Evolutionary conservation across 2,329 filamentous ascomycete species (phyloP).

Genomic region (Beauveria scarabaeidicola): DNA sequence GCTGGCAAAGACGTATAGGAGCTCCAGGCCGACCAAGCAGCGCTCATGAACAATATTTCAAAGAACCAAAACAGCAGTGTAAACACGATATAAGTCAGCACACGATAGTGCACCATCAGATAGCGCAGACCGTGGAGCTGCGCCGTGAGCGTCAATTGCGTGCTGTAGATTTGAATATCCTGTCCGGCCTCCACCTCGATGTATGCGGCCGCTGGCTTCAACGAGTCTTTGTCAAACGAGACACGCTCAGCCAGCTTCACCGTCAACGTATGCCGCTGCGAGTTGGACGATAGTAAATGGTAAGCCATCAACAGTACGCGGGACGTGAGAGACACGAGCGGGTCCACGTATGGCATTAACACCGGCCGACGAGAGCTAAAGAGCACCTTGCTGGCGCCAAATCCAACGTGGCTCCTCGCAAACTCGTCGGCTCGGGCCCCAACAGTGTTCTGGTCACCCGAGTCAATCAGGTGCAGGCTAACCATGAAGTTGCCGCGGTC

Average conservation of each 20-base stretch:
- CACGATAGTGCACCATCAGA: slow-evolving; percentile 77
- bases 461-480: slow-evolving; percentile 59
- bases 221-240: slow-evolving; percentile 43
- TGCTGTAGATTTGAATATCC: slow-evolving; percentile 68
- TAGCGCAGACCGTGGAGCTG: slow-evolving; percentile 68
- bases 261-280: slow-evolving; percentile 54
- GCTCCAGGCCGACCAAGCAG: slow-evolving; percentile 54
- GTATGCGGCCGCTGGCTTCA: slow-evolving; percentile 38
- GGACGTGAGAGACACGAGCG: slow-evolving; percentile 53
- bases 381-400: slow-evolving; percentile 35
- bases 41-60: slow-evolving; percentile 58
- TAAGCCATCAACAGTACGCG: slow-evolving; percentile 57
- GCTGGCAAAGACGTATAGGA: slow-evolving; percentile 22
- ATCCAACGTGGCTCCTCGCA: slow-evolving; percentile 25
- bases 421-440: slow-evolving; percentile 21
- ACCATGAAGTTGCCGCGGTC: slow-evolving; percentile 92
- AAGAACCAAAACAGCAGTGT: slow-evolving; percentile 67
- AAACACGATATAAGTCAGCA: slow-evolving; percentile 60
- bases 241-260: slow-evolving; percentile 68
- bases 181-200: slow-evolving; percentile 62
- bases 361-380: slow-evolving; percentile 64
- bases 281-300: slow-evolving; percentile 57
- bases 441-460: slow-evolving; percentile 21
- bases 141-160: slow-evolving; percentile 61
- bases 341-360: slow-evolving; percentile 71